These are phyloP conservation scores for Stagonosporopsis rhizophila DNA, from an alignment of 2,329 filamentous ascomycete genomes.

Conservation along the genomic window DNA sequence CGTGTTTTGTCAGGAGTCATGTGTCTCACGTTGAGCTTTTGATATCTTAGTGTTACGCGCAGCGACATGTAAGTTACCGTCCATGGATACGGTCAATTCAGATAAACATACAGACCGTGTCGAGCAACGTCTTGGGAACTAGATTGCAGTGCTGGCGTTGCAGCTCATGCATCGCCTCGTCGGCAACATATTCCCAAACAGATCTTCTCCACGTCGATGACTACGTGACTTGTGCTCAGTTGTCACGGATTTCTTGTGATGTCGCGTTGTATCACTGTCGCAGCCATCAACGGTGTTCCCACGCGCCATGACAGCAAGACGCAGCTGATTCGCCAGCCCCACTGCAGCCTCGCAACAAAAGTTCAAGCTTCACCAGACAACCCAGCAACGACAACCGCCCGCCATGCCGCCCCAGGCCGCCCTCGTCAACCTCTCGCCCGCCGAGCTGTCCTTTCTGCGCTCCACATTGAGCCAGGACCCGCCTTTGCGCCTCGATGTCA, in stretches of 20 bases:
- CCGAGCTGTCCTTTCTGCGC: conserved; percentile 95
- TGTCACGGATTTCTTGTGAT: no score
- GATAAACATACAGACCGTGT: neutral
- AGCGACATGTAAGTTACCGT: neutral
- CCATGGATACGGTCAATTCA: neutral
- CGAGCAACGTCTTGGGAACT: neutral
- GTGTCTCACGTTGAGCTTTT: no score
- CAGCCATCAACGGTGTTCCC: neutral
- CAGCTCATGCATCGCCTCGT: no score
- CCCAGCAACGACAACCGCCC: neutral
- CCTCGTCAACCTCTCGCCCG: conserved; percentile 81
- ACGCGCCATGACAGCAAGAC: neutral
- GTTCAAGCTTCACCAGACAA: conserved; percentile 6
- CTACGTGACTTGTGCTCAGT: no score
- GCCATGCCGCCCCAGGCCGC: conserved; percentile 44
- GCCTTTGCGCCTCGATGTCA: conserved; percentile 82
- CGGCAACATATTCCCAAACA: no score
- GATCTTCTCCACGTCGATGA: no score
- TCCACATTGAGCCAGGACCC: conserved; percentile 80
- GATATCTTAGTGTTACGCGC: neutral
- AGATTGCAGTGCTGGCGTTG: neutral
- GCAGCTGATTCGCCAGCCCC: conserved; percentile 30
- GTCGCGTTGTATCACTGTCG: neutral
- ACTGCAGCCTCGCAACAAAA: conserved; percentile 11
- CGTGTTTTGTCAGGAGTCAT: no score